Conservation (phyloP, 208 protist genomes). For the Acanthamoeba pearcei region DNA sequence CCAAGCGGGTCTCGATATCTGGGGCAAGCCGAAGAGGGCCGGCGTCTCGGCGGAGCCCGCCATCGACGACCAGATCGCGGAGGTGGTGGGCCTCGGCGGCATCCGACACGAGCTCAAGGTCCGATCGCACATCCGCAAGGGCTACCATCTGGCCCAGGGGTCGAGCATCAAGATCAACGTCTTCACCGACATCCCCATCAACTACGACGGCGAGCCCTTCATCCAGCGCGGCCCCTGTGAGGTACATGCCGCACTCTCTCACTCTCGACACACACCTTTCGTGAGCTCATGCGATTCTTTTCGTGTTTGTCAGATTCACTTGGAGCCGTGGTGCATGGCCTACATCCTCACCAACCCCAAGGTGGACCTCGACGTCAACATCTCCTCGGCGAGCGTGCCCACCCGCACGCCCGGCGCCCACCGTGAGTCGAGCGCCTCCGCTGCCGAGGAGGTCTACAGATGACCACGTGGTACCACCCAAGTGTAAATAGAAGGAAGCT, state of each 20-base stretch:
- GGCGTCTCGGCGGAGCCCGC: not conserved
- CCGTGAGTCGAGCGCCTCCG: not conserved
- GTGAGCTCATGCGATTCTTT: not conserved
- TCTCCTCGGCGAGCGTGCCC: not conserved
- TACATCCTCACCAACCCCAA: constrained; percentile 56
- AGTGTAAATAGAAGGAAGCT: not conserved
- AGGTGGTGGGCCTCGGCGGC: constrained; percentile 58
- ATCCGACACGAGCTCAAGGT: constrained; percentile 56
- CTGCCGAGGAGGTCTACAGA: not conserved
- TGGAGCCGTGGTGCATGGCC: constrained; percentile 42
- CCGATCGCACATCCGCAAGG: constrained; percentile 29
- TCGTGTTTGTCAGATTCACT: not conserved
- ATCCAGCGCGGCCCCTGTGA: constrained; percentile 44
- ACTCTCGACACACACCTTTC: too few species aligned
- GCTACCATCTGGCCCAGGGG: constrained; percentile 43
- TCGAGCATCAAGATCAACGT: constrained; percentile 54
- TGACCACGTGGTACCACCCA: not conserved
- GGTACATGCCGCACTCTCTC: not conserved
- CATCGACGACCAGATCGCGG: constrained; percentile 57
- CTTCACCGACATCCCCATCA: constrained; percentile 44
- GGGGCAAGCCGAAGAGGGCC: constrained; percentile 20
- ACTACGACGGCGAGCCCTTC: constrained; percentile 58
- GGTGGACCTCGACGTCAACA: constrained; percentile 28
- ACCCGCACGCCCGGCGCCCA: not conserved
- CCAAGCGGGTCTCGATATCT: constrained; percentile 53